These are phyloP conservation scores for Gastrolobium villosum DNA, from an alignment of 306 rosid genomes.

Conservation along the genomic window DNA sequence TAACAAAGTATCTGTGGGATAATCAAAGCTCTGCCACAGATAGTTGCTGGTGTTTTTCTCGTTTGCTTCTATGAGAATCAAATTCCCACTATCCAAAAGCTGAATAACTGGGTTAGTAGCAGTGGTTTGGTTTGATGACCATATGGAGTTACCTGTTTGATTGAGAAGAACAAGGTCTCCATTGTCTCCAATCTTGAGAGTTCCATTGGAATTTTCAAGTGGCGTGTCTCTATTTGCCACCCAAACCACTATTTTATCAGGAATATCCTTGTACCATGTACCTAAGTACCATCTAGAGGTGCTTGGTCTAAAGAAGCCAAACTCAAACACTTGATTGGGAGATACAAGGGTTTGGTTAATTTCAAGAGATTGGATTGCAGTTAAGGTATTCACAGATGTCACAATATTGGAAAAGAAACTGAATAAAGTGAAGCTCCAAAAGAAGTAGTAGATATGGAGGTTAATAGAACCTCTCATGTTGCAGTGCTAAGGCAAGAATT, in stretches of 20 bases:
- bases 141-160: constrained; percentile 35
- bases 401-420: constrained; percentile 22
- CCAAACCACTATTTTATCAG: constrained; percentile 54
- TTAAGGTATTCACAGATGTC: constrained; percentile 49
- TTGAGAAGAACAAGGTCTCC: constrained; percentile 54
- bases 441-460: constrained; percentile 9
- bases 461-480: constrained; percentile 51
- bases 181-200: constrained; percentile 44
- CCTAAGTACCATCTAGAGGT: constrained; percentile 62
- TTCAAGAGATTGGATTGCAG: constrained; percentile 51
- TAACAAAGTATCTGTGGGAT: constrained; percentile 63
- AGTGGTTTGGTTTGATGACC: constrained; percentile 53
- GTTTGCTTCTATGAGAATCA: constrained; percentile 53
- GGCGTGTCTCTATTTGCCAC: constrained; percentile 69
- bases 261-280: constrained; percentile 61
- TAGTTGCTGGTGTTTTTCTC: constrained; percentile 37
- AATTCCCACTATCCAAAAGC: constrained; percentile 61
- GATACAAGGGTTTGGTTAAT: constrained; percentile 61
- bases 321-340: constrained; percentile 51
- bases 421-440: constrained; percentile 11
- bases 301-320: constrained; percentile 55
- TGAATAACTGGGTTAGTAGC: constrained; percentile 46
- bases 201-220: constrained; percentile 53
- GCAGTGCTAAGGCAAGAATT: neutral
- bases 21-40: constrained; percentile 73